Percentiles rank a stretch among this genome's conserved stretches.
phyloP scores from a whole-genome alignment of 1,284 basidiomycete genomes.

The Agroathelia rolfsii region DNA sequence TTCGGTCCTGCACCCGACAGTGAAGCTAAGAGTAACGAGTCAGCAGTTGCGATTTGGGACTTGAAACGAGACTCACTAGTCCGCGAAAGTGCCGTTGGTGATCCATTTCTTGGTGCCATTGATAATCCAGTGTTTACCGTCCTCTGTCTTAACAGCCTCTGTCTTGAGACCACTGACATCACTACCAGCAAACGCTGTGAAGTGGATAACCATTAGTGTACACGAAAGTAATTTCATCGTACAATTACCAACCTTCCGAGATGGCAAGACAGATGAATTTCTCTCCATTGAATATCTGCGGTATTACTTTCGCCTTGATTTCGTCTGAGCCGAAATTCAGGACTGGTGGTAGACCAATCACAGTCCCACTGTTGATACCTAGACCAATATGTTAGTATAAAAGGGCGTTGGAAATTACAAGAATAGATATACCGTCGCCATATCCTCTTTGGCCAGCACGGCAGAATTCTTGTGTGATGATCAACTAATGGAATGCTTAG shows the following conservation, averaged over 20 bases:
- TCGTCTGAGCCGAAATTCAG: constrained; percentile 66
- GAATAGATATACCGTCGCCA: constrained; percentile 26
- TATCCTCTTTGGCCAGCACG: constrained; percentile 33
- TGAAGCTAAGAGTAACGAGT: constrained; percentile 33
- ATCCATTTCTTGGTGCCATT: constrained; percentile 75
- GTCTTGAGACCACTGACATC: constrained; percentile 59
- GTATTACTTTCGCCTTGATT: constrained; percentile 58
- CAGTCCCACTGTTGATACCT: constrained; percentile 42
- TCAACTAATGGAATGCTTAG: too few species aligned
- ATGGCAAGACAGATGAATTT: constrained; percentile 64
- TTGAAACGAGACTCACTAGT: constrained; percentile 14
- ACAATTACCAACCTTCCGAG: too few species aligned
- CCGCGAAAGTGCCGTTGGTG: constrained; percentile 55
- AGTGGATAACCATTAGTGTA: too few species aligned
- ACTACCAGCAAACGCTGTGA: constrained; percentile 66
- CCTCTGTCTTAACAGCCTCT: constrained; percentile 55
- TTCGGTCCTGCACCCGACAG: constrained; percentile 49
- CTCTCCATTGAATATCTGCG: constrained; percentile 66
- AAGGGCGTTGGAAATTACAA: constrained; percentile 11
- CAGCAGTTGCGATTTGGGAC: not conserved
- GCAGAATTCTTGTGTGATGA: constrained; percentile 56
- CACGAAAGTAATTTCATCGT: too few species aligned
- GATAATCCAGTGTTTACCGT: constrained; percentile 58
- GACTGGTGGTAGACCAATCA: constrained; percentile 60
- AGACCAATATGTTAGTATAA: constrained; percentile 1